A percentile compares a stretch with the other conserved stretches of the same genome.
Evolutionary conservation across 169 alveolate genomes (phyloP).

Genomic region (Eimeria sp.): DNA sequence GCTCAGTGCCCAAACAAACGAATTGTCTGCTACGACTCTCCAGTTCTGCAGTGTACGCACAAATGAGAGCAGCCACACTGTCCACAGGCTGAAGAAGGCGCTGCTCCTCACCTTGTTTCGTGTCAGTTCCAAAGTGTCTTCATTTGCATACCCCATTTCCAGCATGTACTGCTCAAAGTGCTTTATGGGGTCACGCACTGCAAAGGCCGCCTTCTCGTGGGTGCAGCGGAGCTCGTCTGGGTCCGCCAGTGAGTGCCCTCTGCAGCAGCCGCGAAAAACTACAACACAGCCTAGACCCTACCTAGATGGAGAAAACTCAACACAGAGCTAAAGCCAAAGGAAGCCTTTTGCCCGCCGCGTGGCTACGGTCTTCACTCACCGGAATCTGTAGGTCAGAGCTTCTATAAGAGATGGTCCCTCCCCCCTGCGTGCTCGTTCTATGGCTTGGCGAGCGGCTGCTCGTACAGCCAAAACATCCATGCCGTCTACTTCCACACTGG

Average conservation of each 20-base stretch:
- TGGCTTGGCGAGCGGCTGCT: conserved; percentile 86
- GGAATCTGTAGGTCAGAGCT: conserved; percentile 88
- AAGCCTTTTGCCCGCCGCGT: not conserved
- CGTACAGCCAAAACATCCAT: conserved; percentile 88
- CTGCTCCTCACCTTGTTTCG: conserved; percentile 78
- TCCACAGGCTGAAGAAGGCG: not conserved
- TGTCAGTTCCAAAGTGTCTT: conserved; percentile 83
- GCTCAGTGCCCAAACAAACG: not conserved
- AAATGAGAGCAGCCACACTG: not conserved
- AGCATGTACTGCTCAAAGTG: conserved; percentile 86
- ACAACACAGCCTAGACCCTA: conserved; percentile 12
- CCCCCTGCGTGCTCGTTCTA: conserved; percentile 86
- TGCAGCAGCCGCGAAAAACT: not conserved
- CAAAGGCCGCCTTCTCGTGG: conserved; percentile 88
- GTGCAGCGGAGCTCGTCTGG: conserved; percentile 88
- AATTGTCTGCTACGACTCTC: not conserved
- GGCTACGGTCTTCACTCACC: conserved; percentile 50
- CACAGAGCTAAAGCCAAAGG: not conserved
- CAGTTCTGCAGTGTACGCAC: conserved; percentile 12
- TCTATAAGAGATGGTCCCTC: conserved; percentile 89
- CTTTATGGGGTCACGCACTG: conserved; percentile 87
- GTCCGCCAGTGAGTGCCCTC: conserved; percentile 90
- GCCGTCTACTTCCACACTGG: conserved; percentile 88
- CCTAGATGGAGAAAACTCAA: not conserved
- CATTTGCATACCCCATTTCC: conserved; percentile 84